A percentile compares a stretch with the other conserved stretches of the same genome.
phyloP scores from a whole-genome alignment of 2,329 filamentous ascomycete genomes.

The Trichoderma sp. region DNA sequence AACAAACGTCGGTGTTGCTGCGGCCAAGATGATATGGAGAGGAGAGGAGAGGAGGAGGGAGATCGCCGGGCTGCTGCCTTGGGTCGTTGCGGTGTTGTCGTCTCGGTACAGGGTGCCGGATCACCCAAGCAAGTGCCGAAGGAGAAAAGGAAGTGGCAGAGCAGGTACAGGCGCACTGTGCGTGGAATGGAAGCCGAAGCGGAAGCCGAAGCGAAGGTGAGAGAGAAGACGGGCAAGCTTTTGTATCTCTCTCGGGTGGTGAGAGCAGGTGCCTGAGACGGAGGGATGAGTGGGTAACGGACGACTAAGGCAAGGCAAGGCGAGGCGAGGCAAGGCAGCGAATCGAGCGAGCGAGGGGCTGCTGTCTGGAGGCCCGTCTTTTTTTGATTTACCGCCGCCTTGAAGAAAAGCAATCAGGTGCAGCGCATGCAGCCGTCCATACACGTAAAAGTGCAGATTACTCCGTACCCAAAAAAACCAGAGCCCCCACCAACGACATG shows the following conservation, averaged over 20 bases:
- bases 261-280: slow-evolving; percentile 21
- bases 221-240: slow-evolving; percentile 4
- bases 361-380: background rate
- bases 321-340: slow-evolving; percentile 1
- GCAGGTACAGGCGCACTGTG: slow-evolving; percentile 18
- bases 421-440: background rate
- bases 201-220: slow-evolving; percentile 14
- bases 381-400: slow-evolving; percentile 22
- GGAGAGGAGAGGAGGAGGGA: slow-evolving; percentile 7
- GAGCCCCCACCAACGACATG: background rate
- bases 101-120: slow-evolving; percentile 19
- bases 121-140: slow-evolving; percentile 28
- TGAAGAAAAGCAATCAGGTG: slow-evolving; percentile 11
- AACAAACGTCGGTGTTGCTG: background rate
- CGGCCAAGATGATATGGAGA: background rate
- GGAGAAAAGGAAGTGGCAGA: background rate
- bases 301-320: background rate
- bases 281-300: slow-evolving; percentile 23
- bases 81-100: slow-evolving; percentile 15
- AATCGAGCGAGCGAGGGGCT: slow-evolving; percentile 23
- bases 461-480: slow-evolving; percentile 3
- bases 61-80: slow-evolving; percentile 20
- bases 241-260: slow-evolving; percentile 13
- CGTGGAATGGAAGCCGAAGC: slow-evolving; percentile 12
- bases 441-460: slow-evolving; percentile 7